Percentiles rank a stretch among this genome's conserved stretches.
These are phyloP conservation scores for Tetracentron sinense DNA, from an alignment of 164 flowering plant species.

Conservation along the genomic window DNA sequence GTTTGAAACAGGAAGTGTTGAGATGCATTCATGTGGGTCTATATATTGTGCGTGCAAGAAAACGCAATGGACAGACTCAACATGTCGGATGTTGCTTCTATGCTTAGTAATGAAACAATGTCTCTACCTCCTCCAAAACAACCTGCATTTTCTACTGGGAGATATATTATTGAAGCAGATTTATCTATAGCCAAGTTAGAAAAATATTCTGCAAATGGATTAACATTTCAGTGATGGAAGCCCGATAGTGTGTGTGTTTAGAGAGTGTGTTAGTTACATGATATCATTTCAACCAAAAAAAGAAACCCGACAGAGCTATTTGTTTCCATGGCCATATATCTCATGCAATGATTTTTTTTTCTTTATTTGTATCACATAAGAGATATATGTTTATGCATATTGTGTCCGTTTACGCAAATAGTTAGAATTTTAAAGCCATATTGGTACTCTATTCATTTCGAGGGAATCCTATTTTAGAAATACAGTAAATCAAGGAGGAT, in stretches of 20 bases:
- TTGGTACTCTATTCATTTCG: too few relatives aligned
- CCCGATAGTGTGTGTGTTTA: background rate
- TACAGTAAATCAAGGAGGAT: too few relatives aligned
- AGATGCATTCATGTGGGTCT: background rate
- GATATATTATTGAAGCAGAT: background rate
- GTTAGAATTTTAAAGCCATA: too few relatives aligned
- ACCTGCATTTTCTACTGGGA: background rate
- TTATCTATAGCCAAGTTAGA: background rate
- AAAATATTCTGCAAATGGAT: background rate
- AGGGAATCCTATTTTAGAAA: too few relatives aligned
- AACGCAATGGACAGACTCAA: constrained; percentile 7
- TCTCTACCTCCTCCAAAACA: background rate
- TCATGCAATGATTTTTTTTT: too few relatives aligned
- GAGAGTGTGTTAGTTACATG: too few relatives aligned
- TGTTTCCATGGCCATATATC: too few relatives aligned
- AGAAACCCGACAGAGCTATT: too few relatives aligned
- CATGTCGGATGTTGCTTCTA: constrained; percentile 2
- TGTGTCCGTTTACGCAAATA: too few relatives aligned
- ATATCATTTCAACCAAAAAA: too few relatives aligned
- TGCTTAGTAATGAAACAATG: constrained; percentile 3
- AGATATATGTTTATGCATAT: too few relatives aligned
- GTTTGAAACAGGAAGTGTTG: constrained; percentile 3
- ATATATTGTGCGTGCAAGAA: constrained; percentile 12
- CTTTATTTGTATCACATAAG: too few relatives aligned
- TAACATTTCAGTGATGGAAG: background rate